These are phyloP conservation scores for Diophrys sp. DNA, from an alignment of 73 alveolate genomes.

Conservation along the genomic window DNA sequence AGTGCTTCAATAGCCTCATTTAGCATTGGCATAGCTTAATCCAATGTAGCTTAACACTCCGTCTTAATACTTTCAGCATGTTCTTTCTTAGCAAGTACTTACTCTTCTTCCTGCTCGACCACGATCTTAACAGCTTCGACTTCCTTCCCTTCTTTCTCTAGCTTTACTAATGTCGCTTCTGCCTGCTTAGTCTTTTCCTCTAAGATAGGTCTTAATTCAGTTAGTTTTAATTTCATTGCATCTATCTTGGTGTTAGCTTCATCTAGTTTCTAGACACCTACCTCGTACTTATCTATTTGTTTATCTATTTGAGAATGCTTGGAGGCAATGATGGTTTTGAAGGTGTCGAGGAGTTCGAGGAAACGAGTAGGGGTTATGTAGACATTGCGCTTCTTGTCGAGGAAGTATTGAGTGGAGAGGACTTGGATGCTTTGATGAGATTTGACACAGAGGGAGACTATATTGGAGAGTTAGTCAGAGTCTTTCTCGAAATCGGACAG, in stretches of 20 bases:
- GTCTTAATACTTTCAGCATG: slow-evolving; percentile 70
- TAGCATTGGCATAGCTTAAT: slow-evolving; percentile 95
- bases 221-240: slow-evolving; percentile 81
- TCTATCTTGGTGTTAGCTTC: slow-evolving; percentile 94
- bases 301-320: slow-evolving; percentile 77
- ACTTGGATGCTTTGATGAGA: slow-evolving; percentile 75
- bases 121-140: slow-evolving; percentile 70
- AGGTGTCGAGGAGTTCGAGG: slow-evolving; percentile 90
- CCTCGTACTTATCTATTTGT: slow-evolving; percentile 74
- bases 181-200: slow-evolving; percentile 86
- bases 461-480: slow-evolving; percentile 52
- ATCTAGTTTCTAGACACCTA: slow-evolving; percentile 90
- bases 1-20: slow-evolving; percentile 96
- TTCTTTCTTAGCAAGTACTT: slow-evolving; percentile 62
- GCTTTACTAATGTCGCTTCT: slow-evolving; percentile 78
- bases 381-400: slow-evolving; percentile 76
- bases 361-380: slow-evolving; percentile 93
- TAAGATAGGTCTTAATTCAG: slow-evolving; percentile 80
- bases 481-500: slow-evolving; percentile 69
- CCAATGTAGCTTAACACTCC: slow-evolving; percentile 78
- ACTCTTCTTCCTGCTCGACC: slow-evolving; percentile 71
- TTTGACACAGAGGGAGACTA: slow-evolving; percentile 67
- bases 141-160: slow-evolving; percentile 89
- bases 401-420: slow-evolving; percentile 75
- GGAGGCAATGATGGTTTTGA: slow-evolving; percentile 61